Base-by-base conservation (phyloP, 495 filamentous ascomycete species). In the Cryomyces minteri region DNA sequence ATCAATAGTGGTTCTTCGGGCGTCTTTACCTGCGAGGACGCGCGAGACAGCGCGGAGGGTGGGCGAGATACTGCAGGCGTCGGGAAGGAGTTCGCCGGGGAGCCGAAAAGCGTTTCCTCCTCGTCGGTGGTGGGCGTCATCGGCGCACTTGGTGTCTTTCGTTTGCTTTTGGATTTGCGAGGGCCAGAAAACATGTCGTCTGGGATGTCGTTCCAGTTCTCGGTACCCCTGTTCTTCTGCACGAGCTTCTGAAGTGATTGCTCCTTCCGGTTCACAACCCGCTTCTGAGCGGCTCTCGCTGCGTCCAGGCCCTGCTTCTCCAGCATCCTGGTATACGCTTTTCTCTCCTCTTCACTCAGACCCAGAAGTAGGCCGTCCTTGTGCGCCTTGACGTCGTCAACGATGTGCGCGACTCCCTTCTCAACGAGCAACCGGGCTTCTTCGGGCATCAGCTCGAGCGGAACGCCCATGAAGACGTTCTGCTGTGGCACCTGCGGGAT, bases 401-500 rank as follows among this genome's bases (percentile, higher is more conserved):
- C 78, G 48, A 93, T 72, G 62, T 80, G 86, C 46, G 72, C 87
- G 53, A 76, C 72, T 53, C 73, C 76, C 53, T 78, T 80, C 52
- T 94, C 84, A 48, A 93, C 77, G 32, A 98, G 71, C 45, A 94
- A 57, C 45, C 76, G 72, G 4, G 79, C 87, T 65, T 98, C 90
- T 59, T 96, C 90, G 0, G 83, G 78, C 72, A 88, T 84, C 37
- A 98, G 66, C 64, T 94, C 79, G 34, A 95, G 55, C 1, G 90
- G 90, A 33, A 96, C 61, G 14, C 90, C 84, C 47, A 87, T 71
- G 58, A 96, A 95, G 43, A 94, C 71, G 67, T 95, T 98, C 61
- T 98, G 90, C 53, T 88, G 84, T 5, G 88, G 86, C 38, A 80
- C 74, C 62, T 94, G 90, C 3, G 92, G 86, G 37, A 95, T 75